Base-by-base conservation (phyloP, 2,329 filamentous ascomycete genomes). In the Trichoderma harzianum region DNA sequence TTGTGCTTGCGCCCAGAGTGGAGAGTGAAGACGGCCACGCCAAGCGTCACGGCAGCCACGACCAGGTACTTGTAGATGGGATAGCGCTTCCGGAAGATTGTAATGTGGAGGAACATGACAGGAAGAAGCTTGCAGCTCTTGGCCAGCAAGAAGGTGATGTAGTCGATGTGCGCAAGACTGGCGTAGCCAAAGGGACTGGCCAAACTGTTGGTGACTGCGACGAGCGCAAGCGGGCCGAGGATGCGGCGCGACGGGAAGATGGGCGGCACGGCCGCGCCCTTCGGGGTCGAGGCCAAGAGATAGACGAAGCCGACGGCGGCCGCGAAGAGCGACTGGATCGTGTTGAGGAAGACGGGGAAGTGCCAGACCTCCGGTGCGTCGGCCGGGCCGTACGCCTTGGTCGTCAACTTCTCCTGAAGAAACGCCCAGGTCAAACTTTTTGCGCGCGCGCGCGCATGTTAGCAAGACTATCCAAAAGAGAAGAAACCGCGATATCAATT, bases 101-200 rank as follows among this genome's bases (percentile, higher is more conserved):
- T 95, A 78, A 98, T 89, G 84, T 99, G 95, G 53, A 99, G 88
- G 78, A 96, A 91, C 96, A 99, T 98, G 78, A 99, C 96, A 3
- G 96, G 96, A n/a, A 99, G 90, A 24, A 99, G 88, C 85, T 99
- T 99, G 91, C 96, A 99, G 77, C 92, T 95, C 84, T 99, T 98
- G 77, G 96, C 95, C 55, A 99, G 92, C 76, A 98, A 93, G 83
- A 97, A 98, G 34, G 96, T 98, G 78, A 98, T 93, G 83, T 98
- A 98, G 88, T 98, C 96, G 82, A 98, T 94, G 81, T 98, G 94
- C 47, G 92, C 91, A 65, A 98, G 90, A 72, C 91, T 92, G 64
- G 96, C 95, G 83, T 98, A 98, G 76, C 95, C 96, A 79, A 98
- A 98, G 3, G 95, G 95, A n/a, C 92, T 94, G 51, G 95, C 94